Evolutionary conservation across 495 filamentous ascomycete genomes (phyloP), one percentile per base, ranked within the genome.

Genomic region (Tuber calosporum): DNA sequence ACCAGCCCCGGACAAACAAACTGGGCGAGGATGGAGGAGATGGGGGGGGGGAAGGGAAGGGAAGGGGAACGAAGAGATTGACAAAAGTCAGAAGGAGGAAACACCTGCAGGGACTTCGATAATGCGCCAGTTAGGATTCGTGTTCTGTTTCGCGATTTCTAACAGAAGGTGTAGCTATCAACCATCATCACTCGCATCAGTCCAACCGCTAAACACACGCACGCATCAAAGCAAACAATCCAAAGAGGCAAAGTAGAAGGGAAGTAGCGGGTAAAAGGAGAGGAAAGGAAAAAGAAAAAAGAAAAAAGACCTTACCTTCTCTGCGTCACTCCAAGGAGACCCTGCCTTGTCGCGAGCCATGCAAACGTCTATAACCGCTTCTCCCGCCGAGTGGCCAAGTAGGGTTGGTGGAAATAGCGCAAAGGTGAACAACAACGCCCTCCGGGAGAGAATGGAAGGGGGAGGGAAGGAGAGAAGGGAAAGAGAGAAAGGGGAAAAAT

Each of bases 301-400:
- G 30, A 26, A 66, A 43, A 66, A 22, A 42, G 77, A 71, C 76
- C 75, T 45, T 79, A 79, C 77, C 77, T 79, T 79, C 73, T 79
- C 77, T 70, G 77, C 72, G 73, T 79, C 77, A 79, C 76, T 79
- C 77, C 77, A 79, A 79, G 75, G 70, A 72, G 75, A 68, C 45
- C 58, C 37, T 68, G 71, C 62, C 71, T 79, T 78, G 67, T 79
- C 66, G 77, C 69, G 77, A 74, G 77, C 72, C 76, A 79, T 79
- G 76, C 75, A 79, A 71, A 62, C 53, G 53, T 62, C 67, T 70
- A 58, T 75, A 76, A 62, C 26, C 66, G 67, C 70, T 72, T 53
- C 69, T 70, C 68, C 66, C 69, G 71, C 71, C 76, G 75, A 72
- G 72, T 48, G 66, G 77, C 66, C 69, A 69, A 75, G 37, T 26